Evolutionary conservation across 163 green algal genomes (phyloP).

Genomic region (Coccomyxa subellipsoidea): DNA sequence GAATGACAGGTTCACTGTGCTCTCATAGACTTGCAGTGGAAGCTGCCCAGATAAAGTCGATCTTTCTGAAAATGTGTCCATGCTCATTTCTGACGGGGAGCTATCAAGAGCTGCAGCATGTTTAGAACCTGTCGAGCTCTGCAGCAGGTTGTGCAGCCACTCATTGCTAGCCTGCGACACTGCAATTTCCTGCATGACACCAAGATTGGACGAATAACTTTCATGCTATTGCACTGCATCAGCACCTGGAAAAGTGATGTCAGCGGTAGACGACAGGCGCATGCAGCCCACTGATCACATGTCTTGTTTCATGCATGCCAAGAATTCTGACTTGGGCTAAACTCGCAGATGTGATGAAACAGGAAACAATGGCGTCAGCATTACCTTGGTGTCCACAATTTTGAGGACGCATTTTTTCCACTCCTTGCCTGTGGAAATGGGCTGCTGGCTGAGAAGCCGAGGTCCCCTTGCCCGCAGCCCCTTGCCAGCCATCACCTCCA

Average conservation of each 20-base stretch:
- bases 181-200: background rate
- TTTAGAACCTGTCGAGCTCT: background rate
- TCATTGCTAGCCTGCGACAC: background rate
- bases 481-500: conserved; percentile 7
- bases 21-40: conserved; percentile 14
- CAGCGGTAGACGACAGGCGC: too few relatives aligned
- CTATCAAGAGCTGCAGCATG: background rate
- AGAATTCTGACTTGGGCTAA: too few relatives aligned
- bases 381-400: background rate
- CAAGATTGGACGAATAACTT: background rate
- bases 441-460: background rate
- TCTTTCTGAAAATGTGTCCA: background rate
- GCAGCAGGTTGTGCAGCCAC: background rate
- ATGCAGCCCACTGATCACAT: too few relatives aligned
- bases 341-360: background rate
- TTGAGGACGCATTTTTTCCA: background rate
- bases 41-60: background rate
- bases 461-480: conserved; percentile 5
- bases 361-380: background rate
- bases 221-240: background rate
- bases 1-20: conserved; percentile 28
- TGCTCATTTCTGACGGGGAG: background rate
- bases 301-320: too few relatives aligned
- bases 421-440: background rate
- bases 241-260: too few relatives aligned